Conservation (phyloP, 441 rosid genomes). For the Lepidium campestre region DNA sequence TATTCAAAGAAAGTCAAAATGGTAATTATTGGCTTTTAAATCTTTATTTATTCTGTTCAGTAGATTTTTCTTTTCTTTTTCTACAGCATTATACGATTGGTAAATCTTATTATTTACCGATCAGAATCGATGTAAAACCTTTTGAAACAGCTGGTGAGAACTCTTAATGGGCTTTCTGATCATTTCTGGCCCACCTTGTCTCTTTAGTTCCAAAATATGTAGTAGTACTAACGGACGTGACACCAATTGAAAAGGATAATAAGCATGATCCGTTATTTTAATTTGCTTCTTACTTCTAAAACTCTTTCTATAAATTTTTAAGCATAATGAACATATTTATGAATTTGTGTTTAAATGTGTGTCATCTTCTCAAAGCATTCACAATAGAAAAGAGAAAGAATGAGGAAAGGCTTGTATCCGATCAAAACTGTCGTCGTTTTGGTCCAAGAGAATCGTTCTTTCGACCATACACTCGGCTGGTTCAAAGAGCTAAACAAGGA, state of each 20-base stretch:
- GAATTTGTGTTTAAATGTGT: neutral
- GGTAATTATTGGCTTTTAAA: neutral
- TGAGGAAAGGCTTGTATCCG: slow-evolving; percentile 31
- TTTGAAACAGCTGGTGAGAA: neutral
- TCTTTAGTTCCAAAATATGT: no score
- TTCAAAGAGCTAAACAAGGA: slow-evolving; percentile 60
- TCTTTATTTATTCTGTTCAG: neutral
- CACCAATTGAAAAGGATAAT: neutral
- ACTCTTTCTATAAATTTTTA: slow-evolving; percentile 3
- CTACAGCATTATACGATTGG: neutral
- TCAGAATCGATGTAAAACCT: neutral
- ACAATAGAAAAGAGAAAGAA: slow-evolving; percentile 1
- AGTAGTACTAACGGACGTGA: no score
- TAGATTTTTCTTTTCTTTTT: neutral
- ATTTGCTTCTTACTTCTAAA: slow-evolving; percentile 13
- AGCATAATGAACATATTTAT: neutral
- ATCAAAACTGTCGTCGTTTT: slow-evolving; percentile 77
- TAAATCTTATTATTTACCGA: neutral
- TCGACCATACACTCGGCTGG: slow-evolving; percentile 87
- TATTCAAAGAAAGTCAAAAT: neutral
- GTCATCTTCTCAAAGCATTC: neutral
- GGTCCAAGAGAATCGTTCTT: slow-evolving; percentile 87
- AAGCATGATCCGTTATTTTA: neutral
- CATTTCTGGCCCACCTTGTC: no score
- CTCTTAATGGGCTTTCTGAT: no score